A percentile compares a stretch with the other conserved stretches of the same genome.
phyloP scores from a whole-genome alignment of 2,329 filamentous ascomycete species.

The Microdochium paspali region DNA sequence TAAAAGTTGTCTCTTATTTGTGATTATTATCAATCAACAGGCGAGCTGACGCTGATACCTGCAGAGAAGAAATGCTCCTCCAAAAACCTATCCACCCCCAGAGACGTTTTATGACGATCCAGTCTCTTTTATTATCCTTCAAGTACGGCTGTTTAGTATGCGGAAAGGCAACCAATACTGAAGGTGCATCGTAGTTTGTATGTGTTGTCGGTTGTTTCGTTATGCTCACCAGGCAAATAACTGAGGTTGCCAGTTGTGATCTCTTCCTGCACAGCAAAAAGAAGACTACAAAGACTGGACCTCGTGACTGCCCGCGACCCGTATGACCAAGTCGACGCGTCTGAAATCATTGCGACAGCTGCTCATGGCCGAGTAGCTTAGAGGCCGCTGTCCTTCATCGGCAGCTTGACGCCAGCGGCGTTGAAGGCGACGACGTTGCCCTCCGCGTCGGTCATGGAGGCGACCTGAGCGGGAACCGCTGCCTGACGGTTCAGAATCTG shows the following conservation, averaged over 20 bases:
- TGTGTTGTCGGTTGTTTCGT: neutral
- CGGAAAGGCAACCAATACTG: neutral
- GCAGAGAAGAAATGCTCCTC: neutral
- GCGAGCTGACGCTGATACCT: neutral
- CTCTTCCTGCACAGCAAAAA: neutral
- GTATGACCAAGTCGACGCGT: too few relatives aligned
- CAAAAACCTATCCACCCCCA: neutral
- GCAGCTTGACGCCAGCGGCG: slow-evolving; percentile 30
- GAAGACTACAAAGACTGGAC: neutral
- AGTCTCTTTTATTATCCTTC: neutral
- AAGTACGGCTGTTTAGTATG: neutral
- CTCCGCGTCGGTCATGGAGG: slow-evolving; percentile 35
- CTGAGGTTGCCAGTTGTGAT: too few relatives aligned
- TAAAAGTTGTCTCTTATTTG: neutral
- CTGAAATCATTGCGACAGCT: too few relatives aligned
- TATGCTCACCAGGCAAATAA: too few relatives aligned
- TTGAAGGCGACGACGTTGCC: slow-evolving; percentile 38
- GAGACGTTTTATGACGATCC: neutral
- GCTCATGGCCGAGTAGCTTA: too few relatives aligned
- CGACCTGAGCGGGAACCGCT: slow-evolving; percentile 21
- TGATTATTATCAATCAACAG: neutral
- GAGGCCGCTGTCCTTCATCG: slow-evolving; percentile 23
- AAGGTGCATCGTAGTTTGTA: neutral
- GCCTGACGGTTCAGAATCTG: neutral
- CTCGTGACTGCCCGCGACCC: too few relatives aligned